A percentile compares a stretch with the other conserved stretches of the same genome.
Evolutionary conservation across 2,329 filamentous ascomycete genomes (phyloP).

Genomic region (Aspergillus hortae): DNA sequence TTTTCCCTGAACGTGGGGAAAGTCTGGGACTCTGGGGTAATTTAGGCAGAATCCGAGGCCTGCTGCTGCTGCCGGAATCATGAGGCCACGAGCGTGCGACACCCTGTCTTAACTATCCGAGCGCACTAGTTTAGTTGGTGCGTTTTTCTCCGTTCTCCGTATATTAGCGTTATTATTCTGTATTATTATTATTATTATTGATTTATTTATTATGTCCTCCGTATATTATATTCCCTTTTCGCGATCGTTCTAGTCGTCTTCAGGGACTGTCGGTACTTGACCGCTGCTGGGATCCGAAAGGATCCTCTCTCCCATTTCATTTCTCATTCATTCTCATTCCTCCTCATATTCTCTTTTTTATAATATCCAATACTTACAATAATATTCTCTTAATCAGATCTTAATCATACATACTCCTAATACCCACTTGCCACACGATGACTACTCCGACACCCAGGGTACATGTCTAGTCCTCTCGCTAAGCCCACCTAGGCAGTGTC

Average conservation of each 20-base stretch:
- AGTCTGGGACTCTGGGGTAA: conserved; percentile 5
- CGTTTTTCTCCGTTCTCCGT: neutral
- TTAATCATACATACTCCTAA: no score
- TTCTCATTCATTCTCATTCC: no score
- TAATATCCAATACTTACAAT: no score
- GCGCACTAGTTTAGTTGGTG: neutral
- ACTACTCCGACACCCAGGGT: no score
- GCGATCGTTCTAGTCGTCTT: no score
- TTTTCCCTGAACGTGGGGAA: neutral
- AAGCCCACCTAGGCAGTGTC: no score
- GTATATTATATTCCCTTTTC: no score
- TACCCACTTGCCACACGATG: no score
- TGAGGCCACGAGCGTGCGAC: neutral
- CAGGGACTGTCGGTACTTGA: neutral
- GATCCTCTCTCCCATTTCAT: neutral
- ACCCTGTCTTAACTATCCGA: neutral
- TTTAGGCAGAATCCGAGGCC: conserved; percentile 7
- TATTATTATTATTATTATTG: neutral
- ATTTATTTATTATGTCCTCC: neutral
- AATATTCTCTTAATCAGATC: neutral
- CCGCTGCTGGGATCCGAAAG: neutral
- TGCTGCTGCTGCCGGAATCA: no score
- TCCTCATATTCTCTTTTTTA: no score
- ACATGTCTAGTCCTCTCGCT: no score
- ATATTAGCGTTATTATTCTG: no score